Conservation (phyloP, 2,329 filamentous ascomycete genomes). For the Penicillium frequentans region DNA sequence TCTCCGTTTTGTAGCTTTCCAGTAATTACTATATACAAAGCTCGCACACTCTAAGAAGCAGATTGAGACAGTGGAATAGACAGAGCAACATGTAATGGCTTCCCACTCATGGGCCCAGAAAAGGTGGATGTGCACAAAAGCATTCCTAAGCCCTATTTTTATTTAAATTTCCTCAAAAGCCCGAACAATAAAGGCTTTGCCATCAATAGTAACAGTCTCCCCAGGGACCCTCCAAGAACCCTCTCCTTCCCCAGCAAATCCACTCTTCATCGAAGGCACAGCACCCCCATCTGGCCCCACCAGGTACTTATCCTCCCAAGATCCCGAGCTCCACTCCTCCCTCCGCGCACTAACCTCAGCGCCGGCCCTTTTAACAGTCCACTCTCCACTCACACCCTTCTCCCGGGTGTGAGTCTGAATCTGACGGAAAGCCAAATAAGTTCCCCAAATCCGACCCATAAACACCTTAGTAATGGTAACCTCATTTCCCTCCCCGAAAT, state of each 20-base stretch:
- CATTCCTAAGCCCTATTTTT: not conserved
- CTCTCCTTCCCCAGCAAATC: constrained; percentile 9
- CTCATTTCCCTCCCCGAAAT: constrained; percentile 10
- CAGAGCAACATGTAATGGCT: not conserved
- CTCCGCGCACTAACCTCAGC: constrained; percentile 29
- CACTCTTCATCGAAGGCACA: constrained; percentile 22
- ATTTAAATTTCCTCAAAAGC: constrained; percentile 22
- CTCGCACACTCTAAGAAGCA: not conserved
- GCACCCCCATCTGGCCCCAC: constrained; percentile 10
- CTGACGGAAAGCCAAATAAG: constrained; percentile 30
- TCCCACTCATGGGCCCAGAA: not conserved
- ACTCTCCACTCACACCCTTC: constrained; percentile 5
- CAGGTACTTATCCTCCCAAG: constrained; percentile 19
- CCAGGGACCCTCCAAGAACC: constrained; percentile 18
- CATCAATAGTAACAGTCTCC: constrained; percentile 18
- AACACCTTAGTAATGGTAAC: constrained; percentile 28
- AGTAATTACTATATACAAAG: not conserved
- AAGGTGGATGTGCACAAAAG: no score
- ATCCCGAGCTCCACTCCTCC: constrained; percentile 25
- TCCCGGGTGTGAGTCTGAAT: constrained; percentile 17
- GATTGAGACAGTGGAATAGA: not conserved
- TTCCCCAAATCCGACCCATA: constrained; percentile 31
- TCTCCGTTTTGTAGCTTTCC: not conserved
- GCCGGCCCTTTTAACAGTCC: constrained; percentile 20
- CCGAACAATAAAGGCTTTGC: constrained; percentile 23